Evolutionary conservation across 164 flowering plant genomes (phyloP), one percentile per base, ranked within the genome.

Genomic region (Aristolochia fimbriata): DNA sequence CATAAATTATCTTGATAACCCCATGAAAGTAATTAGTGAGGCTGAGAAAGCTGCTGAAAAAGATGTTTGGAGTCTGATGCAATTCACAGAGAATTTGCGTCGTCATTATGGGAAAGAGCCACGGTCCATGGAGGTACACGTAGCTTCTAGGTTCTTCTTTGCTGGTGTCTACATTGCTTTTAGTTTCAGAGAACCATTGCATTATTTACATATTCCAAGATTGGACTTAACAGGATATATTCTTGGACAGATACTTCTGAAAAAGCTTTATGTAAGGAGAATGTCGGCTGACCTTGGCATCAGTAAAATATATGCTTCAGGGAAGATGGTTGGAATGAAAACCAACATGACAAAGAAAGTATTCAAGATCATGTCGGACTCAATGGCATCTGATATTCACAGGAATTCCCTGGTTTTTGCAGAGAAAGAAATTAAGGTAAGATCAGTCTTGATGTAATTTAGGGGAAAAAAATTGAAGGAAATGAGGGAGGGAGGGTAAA

Each of bases 211-310:
- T 49, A 4, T 49, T 49, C 21, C 52, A 49, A 49, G 1, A 49
- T 17, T 8, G 5, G 52, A 49, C 0, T 21, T 49, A 6, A 7
- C n/a, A 6, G 22, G 19, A 17, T 16, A 4, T 49, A 3, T 49
- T 15, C 15, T 27, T 52, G 56, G 15, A 10, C 59, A 66, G 74
- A 76, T 87, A 57, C 69, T 93, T 33, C 66, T 93, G 64, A 93
- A 88, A 76, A 88, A 93, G 71, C 86, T 93, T 31, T 93, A 93
- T 66, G 88, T 88, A 43, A 81, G 71, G 72, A 84, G 98, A 78
- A 92, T 92, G 98, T 89, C 96, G 27, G 95, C 98, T 25, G 98
- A 93, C 72, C 83, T 93, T 61, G 98, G 97, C 55, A 86, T 93
- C 55, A 77, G 71, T 49, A 80, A 79, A 65, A 86, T 93, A 25